phyloP scores from a whole-genome alignment of 2,329 filamentous ascomycete species.

The Fusarium fujikuroi region DNA sequence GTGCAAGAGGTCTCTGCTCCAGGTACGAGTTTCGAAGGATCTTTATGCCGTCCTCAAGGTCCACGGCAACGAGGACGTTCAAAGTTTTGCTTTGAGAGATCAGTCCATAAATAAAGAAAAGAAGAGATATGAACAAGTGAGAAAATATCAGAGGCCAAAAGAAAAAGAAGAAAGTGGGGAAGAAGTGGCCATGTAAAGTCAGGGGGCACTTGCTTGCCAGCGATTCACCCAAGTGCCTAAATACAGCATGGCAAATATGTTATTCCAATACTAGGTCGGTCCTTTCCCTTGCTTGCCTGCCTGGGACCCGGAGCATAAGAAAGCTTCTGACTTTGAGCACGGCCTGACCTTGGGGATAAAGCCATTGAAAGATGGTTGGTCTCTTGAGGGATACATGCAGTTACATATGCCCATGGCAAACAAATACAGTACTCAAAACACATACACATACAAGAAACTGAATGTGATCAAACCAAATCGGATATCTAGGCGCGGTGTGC shows the following conservation, averaged over 20 bases:
- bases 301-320: background rate
- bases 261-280: background rate
- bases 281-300: background rate
- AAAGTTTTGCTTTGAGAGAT: background rate
- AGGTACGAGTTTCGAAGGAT: conserved; percentile 20
- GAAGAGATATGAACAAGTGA: background rate
- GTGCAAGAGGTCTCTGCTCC: conserved; percentile 32
- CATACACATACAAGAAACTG: background rate
- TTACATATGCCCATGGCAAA: background rate
- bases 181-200: background rate
- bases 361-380: background rate
- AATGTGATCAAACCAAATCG: conserved; percentile 14
- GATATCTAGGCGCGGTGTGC: conserved; percentile 11
- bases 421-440: background rate
- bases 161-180: background rate
- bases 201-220: background rate
- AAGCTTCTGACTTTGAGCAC: background rate
- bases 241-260: background rate
- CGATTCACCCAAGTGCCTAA: background rate
- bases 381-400: background rate
- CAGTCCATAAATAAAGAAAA: too few relatives aligned
- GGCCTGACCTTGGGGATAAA: background rate
- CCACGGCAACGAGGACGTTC: background rate
- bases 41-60: background rate
- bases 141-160: background rate